These are phyloP conservation scores for Capronia americana DNA, from an alignment of 2,329 filamentous ascomycete genomes.

Conservation along the genomic window DNA sequence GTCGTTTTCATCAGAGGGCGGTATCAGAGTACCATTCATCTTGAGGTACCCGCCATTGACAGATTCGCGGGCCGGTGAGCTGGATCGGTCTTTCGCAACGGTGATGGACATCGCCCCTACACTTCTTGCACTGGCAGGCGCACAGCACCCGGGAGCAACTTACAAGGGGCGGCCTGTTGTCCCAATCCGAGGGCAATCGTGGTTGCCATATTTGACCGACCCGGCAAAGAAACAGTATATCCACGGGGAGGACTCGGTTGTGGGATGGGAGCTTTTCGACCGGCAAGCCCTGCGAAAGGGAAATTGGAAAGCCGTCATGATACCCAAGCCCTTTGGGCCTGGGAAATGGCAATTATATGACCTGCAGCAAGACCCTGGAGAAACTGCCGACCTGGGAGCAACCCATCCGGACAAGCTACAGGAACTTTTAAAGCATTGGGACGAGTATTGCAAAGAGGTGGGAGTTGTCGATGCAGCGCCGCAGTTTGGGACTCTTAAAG, in stretches of 20 bases:
- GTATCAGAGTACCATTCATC: conserved; percentile 42
- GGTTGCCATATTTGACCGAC: conserved; percentile 45
- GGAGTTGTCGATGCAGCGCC: conserved; percentile 50
- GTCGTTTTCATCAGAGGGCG: conserved; percentile 41
- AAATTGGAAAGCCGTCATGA: conserved; percentile 87
- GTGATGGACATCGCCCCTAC: conserved; percentile 50
- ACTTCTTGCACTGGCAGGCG: conserved; percentile 46
- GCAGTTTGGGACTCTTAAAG: conserved; percentile 23
- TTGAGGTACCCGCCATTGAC: conserved; percentile 31
- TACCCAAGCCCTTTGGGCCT: conserved; percentile 66
- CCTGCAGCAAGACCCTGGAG: conserved; percentile 73
- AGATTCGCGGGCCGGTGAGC: conserved; percentile 41
- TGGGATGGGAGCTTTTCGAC: conserved; percentile 48
- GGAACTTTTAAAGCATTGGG: conserved; percentile 61
- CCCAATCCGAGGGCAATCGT: conserved; percentile 43
- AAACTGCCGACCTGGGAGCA: conserved; percentile 72
- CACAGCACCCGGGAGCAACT: conserved; percentile 42
- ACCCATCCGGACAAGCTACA: conserved; percentile 52
- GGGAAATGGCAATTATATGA: conserved; percentile 74
- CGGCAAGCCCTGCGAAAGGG: conserved; percentile 72
- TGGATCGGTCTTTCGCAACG: conserved; percentile 42
- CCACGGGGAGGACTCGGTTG: conserved; percentile 40
- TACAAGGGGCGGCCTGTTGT: conserved; percentile 44
- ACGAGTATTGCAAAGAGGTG: conserved; percentile 64
- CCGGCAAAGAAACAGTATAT: conserved; percentile 24